Conservation (phyloP, 177 flowering plant genomes). For the Vitis hybrid region DNA sequence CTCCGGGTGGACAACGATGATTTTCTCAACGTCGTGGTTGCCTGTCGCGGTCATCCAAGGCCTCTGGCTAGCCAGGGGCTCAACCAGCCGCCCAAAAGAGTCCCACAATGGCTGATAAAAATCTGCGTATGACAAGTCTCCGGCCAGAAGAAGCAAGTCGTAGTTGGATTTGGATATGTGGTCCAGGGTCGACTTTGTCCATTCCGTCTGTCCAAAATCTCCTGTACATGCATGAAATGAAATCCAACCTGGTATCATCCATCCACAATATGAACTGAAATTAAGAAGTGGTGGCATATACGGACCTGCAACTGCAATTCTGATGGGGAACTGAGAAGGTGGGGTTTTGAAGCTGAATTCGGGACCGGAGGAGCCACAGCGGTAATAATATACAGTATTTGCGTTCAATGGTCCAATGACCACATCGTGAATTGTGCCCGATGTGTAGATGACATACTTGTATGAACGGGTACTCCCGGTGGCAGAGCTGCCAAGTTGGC, state of each 20-base stretch:
- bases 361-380: constrained; percentile 32
- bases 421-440: constrained; percentile 66
- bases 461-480: constrained; percentile 50
- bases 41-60: constrained; percentile 98
- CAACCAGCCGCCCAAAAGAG: constrained; percentile 74
- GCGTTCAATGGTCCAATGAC: constrained; percentile 68
- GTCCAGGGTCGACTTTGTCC: constrained; percentile 75
- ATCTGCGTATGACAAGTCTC: constrained; percentile 87
- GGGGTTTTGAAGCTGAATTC: constrained; percentile 70
- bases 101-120: constrained; percentile 64
- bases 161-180: constrained; percentile 57
- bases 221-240: constrained; percentile 32
- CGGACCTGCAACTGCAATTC: constrained; percentile 58
- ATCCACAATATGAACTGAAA: neutral
- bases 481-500: constrained; percentile 24
- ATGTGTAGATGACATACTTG: constrained; percentile 37
- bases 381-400: constrained; percentile 53
- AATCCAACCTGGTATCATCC: too few relatives aligned
- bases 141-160: constrained; percentile 70
- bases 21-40: constrained; percentile 77
- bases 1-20: constrained; percentile 36
- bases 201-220: constrained; percentile 88
- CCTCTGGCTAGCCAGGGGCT: constrained; percentile 76
- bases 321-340: constrained; percentile 68
- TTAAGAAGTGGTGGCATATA: neutral